Percentiles rank a stretch among this genome's conserved stretches.
Evolutionary conservation across 2,329 filamentous ascomycete genomes (phyloP).

Genomic region (Verticillium nubilum): DNA sequence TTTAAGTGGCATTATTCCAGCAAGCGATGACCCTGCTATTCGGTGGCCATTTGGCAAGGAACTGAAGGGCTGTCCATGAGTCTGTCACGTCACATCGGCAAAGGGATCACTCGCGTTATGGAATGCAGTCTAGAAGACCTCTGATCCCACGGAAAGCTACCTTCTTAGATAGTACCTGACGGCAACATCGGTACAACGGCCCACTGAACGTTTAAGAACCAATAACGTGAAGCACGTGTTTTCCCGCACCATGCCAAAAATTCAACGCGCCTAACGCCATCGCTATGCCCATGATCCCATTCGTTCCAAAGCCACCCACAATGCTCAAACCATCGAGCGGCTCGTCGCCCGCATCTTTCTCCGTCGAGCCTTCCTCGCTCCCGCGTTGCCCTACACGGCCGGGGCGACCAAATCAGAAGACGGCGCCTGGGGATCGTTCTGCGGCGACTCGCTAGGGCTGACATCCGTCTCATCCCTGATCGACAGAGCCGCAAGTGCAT

Average conservation of each 20-base stretch:
- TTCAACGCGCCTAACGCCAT: neutral
- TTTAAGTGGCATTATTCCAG: no score
- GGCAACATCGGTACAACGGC: no score
- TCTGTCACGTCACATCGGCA: no score
- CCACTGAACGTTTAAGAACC: neutral
- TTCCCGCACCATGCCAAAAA: neutral
- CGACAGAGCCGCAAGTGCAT: neutral
- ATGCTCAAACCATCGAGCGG: neutral
- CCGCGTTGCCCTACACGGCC: neutral
- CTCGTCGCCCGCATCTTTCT: neutral
- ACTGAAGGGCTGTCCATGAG: no score
- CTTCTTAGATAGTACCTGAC: no score
- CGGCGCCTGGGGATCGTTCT: neutral
- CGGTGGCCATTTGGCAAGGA: no score
- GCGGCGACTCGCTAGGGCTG: neutral
- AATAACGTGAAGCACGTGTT: neutral
- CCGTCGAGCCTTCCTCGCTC: neutral
- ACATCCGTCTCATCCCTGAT: neutral
- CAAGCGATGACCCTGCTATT: no score
- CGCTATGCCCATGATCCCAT: neutral
- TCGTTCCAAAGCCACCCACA: neutral
- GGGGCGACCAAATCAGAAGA: no score
- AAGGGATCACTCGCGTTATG: no score
- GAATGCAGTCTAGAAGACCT: no score
- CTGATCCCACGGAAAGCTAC: no score